phyloP scores from a whole-genome alignment of 352 stramenopile genomes.

The Phytophthora fragariaefolia region DNA sequence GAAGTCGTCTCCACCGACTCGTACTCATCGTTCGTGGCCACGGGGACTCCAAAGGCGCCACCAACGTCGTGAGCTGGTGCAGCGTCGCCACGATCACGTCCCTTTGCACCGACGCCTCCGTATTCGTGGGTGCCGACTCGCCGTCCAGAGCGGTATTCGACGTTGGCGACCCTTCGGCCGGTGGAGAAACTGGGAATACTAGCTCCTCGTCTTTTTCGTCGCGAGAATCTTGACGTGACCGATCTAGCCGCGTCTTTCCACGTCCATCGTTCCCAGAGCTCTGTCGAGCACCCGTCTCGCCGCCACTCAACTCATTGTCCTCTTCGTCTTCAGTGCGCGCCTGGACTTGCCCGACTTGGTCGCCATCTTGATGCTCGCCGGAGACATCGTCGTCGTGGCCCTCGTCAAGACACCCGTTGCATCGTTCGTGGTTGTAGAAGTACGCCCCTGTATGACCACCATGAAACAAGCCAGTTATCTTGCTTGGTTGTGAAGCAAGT shows the following conservation, averaged over 20 bases:
- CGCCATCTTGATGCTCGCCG: neutral
- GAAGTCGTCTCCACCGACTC: too few relatives aligned
- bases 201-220: neutral
- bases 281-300: neutral
- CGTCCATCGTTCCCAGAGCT: neutral
- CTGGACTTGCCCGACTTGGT: neutral
- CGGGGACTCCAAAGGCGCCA: too few relatives aligned
- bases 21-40: too few relatives aligned
- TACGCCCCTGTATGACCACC: neutral
- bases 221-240: neutral
- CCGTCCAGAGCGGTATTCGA: neutral
- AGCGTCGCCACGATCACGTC: neutral
- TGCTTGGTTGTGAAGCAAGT: too few relatives aligned
- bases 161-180: neutral
- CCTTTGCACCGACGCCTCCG: neutral
- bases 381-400: neutral
- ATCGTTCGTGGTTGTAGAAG: neutral
- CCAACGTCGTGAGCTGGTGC: neutral
- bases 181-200: neutral
- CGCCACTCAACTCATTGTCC: neutral
- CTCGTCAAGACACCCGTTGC: neutral
- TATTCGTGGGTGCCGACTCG: neutral
- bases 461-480: neutral
- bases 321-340: neutral
- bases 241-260: neutral